Conservation (phyloP, 164 flowering plant species). For the Paratinospora sagittata region DNA sequence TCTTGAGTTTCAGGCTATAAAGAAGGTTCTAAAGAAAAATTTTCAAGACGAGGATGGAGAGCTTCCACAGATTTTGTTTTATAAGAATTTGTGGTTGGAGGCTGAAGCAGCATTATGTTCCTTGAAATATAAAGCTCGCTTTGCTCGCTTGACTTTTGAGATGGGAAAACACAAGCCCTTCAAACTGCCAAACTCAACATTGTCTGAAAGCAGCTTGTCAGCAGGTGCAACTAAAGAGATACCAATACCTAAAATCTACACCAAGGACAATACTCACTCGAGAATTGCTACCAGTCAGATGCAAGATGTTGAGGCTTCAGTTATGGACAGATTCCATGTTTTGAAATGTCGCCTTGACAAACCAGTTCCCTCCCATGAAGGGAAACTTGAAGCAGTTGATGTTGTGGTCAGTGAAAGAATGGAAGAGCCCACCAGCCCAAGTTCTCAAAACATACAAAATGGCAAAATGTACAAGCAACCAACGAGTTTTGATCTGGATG, state of each 20-base stretch:
- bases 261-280: conserved; percentile 15
- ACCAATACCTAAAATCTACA: conserved; percentile 1
- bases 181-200: background rate
- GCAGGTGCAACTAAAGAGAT: background rate
- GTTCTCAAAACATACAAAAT: background rate
- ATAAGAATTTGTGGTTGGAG: conserved; percentile 84
- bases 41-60: conserved; percentile 36
- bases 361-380: conserved; percentile 13
- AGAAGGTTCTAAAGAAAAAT: conserved; percentile 49
- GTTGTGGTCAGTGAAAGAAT: conserved; percentile 6
- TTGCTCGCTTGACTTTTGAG: conserved; percentile 41
- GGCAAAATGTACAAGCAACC: conserved; percentile 10
- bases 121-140: conserved; percentile 50
- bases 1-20: conserved; percentile 45
- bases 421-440: background rate
- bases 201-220: background rate
- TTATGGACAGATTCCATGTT: conserved; percentile 39
- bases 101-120: conserved; percentile 85
- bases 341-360: conserved; percentile 35
- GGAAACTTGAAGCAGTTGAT: conserved; percentile 5
- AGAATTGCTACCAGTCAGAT: conserved; percentile 2
- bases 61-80: conserved; percentile 40
- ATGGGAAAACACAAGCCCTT: conserved; percentile 32
- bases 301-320: conserved; percentile 35
- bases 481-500: conserved; percentile 13